Percentiles rank a stretch among this genome's conserved stretches.
Evolutionary conservation across 805 yeast genomes (phyloP).

Genomic region (Torulaspora delbrueckii): DNA sequence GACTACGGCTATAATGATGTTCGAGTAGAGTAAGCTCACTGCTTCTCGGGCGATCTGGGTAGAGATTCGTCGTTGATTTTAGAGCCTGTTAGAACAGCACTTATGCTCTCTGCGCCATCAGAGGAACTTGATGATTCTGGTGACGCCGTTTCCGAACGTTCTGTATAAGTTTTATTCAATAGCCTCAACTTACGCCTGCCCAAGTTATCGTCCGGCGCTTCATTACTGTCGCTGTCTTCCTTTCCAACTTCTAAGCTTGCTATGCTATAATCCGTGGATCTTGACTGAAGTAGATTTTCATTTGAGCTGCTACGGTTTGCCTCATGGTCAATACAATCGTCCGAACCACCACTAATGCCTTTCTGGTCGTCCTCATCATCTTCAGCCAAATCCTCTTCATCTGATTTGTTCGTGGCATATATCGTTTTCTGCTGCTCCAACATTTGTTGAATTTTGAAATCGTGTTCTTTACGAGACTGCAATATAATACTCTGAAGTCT

Average conservation of each 20-base stretch:
- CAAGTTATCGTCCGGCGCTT: conserved; percentile 16
- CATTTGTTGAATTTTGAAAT: conserved; percentile 21
- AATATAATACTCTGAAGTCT: conserved; percentile 39
- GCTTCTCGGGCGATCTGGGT: conserved; percentile 5
- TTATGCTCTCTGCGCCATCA: conserved; percentile 14
- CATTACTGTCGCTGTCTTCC: conserved; percentile 8
- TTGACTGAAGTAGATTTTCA: conserved; percentile 1
- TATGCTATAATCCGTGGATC: conserved; percentile 17
- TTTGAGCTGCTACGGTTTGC: conserved; percentile 3
- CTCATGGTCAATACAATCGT: background rate
- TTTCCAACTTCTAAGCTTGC: conserved; percentile 29
- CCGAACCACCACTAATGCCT: background rate
- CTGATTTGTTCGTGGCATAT: conserved; percentile 27
- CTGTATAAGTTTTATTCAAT: conserved; percentile 25
- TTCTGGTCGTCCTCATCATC: conserved; percentile 17
- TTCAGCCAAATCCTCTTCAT: conserved; percentile 19
- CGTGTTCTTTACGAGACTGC: conserved; percentile 39
- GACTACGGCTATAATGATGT: too few relatives aligned
- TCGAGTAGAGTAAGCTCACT: background rate
- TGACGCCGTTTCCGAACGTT: conserved; percentile 8
- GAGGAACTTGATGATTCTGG: conserved; percentile 15
- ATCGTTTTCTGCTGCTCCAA: conserved; percentile 24
- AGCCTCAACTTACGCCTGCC: conserved; percentile 29
- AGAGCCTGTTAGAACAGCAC: conserved; percentile 8
- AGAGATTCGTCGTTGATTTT: conserved; percentile 7